phyloP scores from a whole-genome alignment of 768 basidiomycete genomes.

The Termitomyces sp. region DNA sequence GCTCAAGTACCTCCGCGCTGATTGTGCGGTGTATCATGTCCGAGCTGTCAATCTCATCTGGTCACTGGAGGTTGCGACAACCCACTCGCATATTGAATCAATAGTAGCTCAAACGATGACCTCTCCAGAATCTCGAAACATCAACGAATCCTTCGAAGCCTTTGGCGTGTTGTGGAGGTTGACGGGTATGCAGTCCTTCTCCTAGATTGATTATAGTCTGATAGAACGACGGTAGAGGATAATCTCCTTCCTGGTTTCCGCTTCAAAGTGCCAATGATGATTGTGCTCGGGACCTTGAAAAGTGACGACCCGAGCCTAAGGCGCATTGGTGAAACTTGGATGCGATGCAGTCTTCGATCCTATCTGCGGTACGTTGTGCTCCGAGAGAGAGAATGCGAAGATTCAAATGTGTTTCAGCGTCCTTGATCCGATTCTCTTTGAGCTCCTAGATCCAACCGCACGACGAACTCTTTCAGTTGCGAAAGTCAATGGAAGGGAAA shows the following conservation, averaged over 20 bases:
- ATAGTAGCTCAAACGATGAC: constrained; percentile 72
- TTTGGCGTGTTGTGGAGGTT: constrained; percentile 93
- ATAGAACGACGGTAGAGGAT: constrained; percentile 53
- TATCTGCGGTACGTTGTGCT: constrained; percentile 64
- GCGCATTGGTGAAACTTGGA: constrained; percentile 92
- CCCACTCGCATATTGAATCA: constrained; percentile 66
- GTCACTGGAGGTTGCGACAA: constrained; percentile 58
- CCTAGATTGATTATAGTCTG: neutral
- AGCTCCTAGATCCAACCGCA: constrained; percentile 68
- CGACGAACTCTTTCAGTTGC: constrained; percentile 41
- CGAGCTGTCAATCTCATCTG: constrained; percentile 81
- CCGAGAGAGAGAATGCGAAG: neutral
- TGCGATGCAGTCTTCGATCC: constrained; percentile 89
- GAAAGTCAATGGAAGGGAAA: constrained; percentile 59
- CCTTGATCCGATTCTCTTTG: constrained; percentile 81
- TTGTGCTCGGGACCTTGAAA: constrained; percentile 78
- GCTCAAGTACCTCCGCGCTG: constrained; percentile 64
- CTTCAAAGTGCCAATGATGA: constrained; percentile 83
- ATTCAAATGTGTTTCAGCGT: constrained; percentile 42
- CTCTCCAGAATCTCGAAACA: constrained; percentile 39
- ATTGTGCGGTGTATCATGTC: constrained; percentile 68
- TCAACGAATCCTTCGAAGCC: constrained; percentile 67
- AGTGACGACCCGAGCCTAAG: constrained; percentile 69
- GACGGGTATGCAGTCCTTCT: constrained; percentile 47
- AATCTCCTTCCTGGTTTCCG: constrained; percentile 72